Evolutionary conservation across 1,284 basidiomycete species (phyloP).

Genomic region (Thelephora terrestris): DNA sequence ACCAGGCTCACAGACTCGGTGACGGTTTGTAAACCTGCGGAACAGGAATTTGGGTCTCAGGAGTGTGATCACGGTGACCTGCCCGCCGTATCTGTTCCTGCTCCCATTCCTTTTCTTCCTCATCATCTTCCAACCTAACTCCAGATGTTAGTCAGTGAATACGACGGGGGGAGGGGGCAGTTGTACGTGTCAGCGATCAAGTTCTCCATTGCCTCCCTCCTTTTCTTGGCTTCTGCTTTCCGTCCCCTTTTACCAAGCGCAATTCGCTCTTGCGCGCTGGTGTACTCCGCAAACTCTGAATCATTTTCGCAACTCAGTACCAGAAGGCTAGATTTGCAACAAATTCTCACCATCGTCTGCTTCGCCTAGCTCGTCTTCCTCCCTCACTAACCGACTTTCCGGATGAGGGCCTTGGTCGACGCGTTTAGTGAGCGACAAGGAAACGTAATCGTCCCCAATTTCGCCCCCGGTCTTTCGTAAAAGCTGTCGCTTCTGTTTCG

Average conservation of each 20-base stretch:
- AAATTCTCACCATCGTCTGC: slow-evolving; percentile 76
- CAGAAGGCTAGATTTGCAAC: slow-evolving; percentile 1
- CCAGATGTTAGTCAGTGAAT: slow-evolving; percentile 9
- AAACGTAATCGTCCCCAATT: slow-evolving; percentile 69
- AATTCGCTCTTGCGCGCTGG: slow-evolving; percentile 79
- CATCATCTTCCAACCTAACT: slow-evolving; percentile 63
- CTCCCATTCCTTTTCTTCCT: slow-evolving; percentile 89
- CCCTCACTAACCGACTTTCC: slow-evolving; percentile 77
- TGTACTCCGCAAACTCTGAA: slow-evolving; percentile 81
- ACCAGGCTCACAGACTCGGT: slow-evolving; percentile 45
- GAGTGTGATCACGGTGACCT: slow-evolving; percentile 31
- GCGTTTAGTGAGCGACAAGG: slow-evolving; percentile 58
- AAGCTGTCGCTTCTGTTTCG: slow-evolving; percentile 71
- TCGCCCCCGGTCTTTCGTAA: slow-evolving; percentile 33
- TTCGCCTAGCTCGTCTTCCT: slow-evolving; percentile 86
- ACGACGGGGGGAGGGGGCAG: slow-evolving; percentile 11
- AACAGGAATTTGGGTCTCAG: slow-evolving; percentile 19
- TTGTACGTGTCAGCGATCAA: slow-evolving; percentile 79
- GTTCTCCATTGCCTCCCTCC: slow-evolving; percentile 72
- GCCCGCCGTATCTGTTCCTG: slow-evolving; percentile 76
- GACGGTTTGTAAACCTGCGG: slow-evolving; percentile 64
- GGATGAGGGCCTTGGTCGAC: slow-evolving; percentile 74
- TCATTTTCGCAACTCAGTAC: slow-evolving; percentile 4
- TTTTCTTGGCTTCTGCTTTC: slow-evolving; percentile 63
- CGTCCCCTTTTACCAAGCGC: slow-evolving; percentile 81